Percentiles rank a stretch among this genome's conserved stretches.
Evolutionary conservation across 177 flowering plant genomes (phyloP).

Genomic region (Vitis hybrid): DNA sequence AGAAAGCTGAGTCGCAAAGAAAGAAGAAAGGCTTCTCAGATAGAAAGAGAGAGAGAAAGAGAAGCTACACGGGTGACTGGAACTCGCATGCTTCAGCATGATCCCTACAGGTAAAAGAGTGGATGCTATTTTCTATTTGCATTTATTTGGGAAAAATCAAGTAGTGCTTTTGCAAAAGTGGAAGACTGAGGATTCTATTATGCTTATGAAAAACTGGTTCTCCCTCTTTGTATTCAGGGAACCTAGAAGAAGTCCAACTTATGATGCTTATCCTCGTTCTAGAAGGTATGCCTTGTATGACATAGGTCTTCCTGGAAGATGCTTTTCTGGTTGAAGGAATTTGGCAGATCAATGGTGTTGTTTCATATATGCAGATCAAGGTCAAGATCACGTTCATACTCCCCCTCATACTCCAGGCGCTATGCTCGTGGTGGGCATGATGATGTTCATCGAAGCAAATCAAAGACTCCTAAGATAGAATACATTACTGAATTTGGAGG

Average conservation of each 20-base stretch:
- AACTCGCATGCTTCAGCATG: conserved; percentile 62
- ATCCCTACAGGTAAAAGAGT: conserved; percentile 77
- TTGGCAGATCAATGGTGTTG: background rate
- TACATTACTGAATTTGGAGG: conserved; percentile 97
- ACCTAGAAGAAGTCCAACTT: conserved; percentile 85
- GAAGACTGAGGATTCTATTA: background rate
- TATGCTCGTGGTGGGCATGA: conserved; percentile 64
- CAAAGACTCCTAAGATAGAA: conserved; percentile 79
- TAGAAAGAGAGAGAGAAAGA: conserved; percentile 91
- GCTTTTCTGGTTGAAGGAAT: background rate
- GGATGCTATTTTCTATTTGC: background rate
- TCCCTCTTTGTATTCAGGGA: conserved; percentile 48
- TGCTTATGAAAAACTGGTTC: conserved; percentile 6
- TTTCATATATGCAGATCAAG: conserved; percentile 42
- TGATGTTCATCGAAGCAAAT: conserved; percentile 65
- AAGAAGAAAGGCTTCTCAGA: conserved; percentile 92
- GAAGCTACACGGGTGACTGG: conserved; percentile 75
- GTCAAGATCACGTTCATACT: conserved; percentile 75
- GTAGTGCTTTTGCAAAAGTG: background rate
- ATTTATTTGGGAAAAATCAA: background rate
- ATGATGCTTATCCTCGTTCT: conserved; percentile 92
- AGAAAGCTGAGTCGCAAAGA: conserved; percentile 97
- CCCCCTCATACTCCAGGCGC: conserved; percentile 81
- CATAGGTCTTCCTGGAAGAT: background rate
- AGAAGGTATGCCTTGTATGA: conserved; percentile 51